Conservation (phyloP, 176 grass and related monocot genomes). For the Triticum dicoccoides region DNA sequence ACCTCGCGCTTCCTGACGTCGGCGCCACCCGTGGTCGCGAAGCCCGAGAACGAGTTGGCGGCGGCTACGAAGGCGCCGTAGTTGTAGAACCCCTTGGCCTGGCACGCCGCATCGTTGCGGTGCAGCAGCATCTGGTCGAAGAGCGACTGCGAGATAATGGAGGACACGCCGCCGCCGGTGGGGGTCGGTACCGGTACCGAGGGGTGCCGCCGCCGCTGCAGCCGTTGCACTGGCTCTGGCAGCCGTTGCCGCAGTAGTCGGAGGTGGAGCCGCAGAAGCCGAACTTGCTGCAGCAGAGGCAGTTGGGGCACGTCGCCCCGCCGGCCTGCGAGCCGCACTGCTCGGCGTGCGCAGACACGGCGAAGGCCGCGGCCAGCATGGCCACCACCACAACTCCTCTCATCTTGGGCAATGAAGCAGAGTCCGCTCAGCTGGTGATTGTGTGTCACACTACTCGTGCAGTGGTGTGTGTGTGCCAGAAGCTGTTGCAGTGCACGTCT, state of each 20-base stretch:
- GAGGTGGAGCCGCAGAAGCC: not conserved
- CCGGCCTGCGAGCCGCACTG: conserved; percentile 13
- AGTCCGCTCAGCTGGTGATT: not conserved
- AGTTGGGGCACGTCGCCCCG: conserved; percentile 7
- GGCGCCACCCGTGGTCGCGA: conserved; percentile 22
- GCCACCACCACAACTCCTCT: not conserved
- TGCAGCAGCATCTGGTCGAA: conserved; percentile 57
- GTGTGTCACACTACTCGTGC: not conserved
- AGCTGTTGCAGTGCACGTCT: not conserved
- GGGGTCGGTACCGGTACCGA: not conserved
- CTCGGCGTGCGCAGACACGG: not conserved
- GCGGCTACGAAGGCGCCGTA: conserved; percentile 54
- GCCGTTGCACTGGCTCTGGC: conserved; percentile 11
- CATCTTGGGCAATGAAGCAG: not conserved
- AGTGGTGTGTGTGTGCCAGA: not conserved
- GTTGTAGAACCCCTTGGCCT: conserved; percentile 45
- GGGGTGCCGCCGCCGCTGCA: not conserved
- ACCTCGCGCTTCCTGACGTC: conserved; percentile 38
- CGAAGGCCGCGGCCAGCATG: not conserved
- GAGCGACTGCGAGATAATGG: conserved; percentile 28
- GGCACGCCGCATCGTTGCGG: conserved; percentile 42
- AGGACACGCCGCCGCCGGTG: conserved; percentile 20
- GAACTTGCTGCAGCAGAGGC: not conserved
- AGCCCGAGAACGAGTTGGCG: conserved; percentile 27
- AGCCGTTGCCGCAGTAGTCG: not conserved